Base-by-base conservation (phyloP, 257 asterid species). In the Parsonsia alboflavescens region DNA sequence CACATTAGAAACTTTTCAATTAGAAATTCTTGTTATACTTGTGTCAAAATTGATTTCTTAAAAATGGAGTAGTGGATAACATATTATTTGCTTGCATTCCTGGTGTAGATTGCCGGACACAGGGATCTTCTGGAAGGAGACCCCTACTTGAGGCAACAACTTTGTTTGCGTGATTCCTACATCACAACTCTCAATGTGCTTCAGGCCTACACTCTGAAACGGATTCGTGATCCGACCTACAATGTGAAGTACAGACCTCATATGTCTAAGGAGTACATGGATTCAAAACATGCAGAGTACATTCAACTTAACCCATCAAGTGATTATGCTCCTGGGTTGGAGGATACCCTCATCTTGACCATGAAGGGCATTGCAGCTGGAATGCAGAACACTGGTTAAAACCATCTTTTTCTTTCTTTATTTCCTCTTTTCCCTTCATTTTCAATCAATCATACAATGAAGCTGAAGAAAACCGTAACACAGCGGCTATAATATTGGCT, bases 281-380 rank as follows among this genome's bases (percentile, higher is more conserved):
- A 84, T 65, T 74, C 84, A 24, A 80, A 77, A 33, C 75, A 74
- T 21, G 88, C 84, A 78, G 84, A 82, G 62, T 82, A 80, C 3
- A 73, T 82, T 67, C 71, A 57, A 49, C 84, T 86, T 61, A 86
- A 86, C 50, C 90, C 90, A 0, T 67, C 80, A 7, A 80, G 84
- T 17, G 90, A 86, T 1, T 84, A 86, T 16, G 88, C 90, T 68
- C 88, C 90, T 11, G 90, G 90, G 4, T 59, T 82, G 78, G 90
- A 84, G 64, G 90, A 86, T 28, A 82, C 90, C 30, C 84, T 86
- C 76, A 84, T 86, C 81, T 71, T 86, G 82, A 84, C 88, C 70
- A 86, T 86, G 87, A 86, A 86, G 69, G 90, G 90, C 42, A 82
- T 86, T 59, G 88, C 90, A 36, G 90, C 90, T 53, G 90, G 90